These are phyloP conservation scores for Rhododendron mucronatum DNA, from an alignment of 148 eudicot genomes.

Conservation along the genomic window DNA sequence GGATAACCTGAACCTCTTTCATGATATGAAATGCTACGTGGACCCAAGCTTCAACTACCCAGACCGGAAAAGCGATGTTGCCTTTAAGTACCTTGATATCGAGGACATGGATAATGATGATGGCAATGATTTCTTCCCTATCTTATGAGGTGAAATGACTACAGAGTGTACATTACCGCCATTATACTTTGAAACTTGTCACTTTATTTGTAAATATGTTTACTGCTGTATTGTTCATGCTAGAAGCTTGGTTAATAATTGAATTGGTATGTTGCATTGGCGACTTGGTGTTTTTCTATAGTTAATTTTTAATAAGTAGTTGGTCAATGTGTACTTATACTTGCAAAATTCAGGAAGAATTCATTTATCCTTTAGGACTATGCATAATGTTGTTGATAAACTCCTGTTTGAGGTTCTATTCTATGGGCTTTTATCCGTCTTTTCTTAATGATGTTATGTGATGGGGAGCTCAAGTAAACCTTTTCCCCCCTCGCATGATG, in stretches of 20 bases:
- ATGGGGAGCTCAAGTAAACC: not conserved
- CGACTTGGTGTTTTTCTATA: not conserved
- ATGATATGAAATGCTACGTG: conserved; percentile 90
- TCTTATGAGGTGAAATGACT: conserved; percentile 22
- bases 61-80: conserved; percentile 31
- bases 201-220: conserved; percentile 25
- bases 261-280: not conserved
- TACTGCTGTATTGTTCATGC: not conserved
- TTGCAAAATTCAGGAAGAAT: not conserved
- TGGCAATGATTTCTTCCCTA: conserved; percentile 46
- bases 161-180: conserved; percentile 19
- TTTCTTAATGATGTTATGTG: not conserved
- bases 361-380: not conserved
- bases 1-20: conserved; percentile 87
- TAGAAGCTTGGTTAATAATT: not conserved
- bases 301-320: not conserved
- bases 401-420: not conserved
- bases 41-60: conserved; percentile 69
- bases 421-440: not conserved
- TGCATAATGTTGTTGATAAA: not conserved
- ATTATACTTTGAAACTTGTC: not conserved
- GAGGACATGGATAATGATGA: conserved; percentile 48
- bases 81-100: conserved; percentile 56
- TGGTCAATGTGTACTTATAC: not conserved
- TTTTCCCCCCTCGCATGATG: not conserved